Base-by-base conservation (phyloP, 2,329 filamentous ascomycete species). In the Arthrobotrys sinensis region DNA sequence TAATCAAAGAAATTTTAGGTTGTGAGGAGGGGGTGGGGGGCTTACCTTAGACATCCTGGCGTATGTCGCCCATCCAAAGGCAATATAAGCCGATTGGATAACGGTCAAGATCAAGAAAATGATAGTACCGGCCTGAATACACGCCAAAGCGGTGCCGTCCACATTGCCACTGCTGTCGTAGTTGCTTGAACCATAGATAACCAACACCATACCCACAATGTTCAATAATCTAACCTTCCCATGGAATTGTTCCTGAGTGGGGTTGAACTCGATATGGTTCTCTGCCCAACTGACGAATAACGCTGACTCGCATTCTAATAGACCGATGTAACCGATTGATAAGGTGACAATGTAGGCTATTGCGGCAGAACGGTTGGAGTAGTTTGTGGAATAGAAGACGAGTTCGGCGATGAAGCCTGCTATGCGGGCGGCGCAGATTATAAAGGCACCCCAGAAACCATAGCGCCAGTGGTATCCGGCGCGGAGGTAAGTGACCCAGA, bases 361-460 rank as follows among this genome's bases (percentile, higher is more conserved):
- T 1, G 32, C 68, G 43, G 76, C 76, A 6, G 21, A 32, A 24
- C 28, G 62, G 69, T 79, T 68, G 34, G 19, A 60, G 69, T 79
- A 79, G 40, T 50, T 34, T 14, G 69, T 52, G 19, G 45, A 34
- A 55, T 79, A 75, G 76, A 79, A 79, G 63, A 79, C 21, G 16
- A 79, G 76, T 53, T 75, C 69, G 57, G 76, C 65, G 75, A 79
- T 75, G 60, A 75, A 79, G 34, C 69, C 69, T 14, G 76, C 76
- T 11, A 79, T 21, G 19, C 76, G 76, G 40, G 64, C 34, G 36
- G 52, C 38, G 64, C 76, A 79, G 70, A 79, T 34, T 36, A 79
- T 64, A 50, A 70, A 69, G 65, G 76, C 76, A n/a, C 76, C 76
- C 63, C 65, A 79, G 76, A 79, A 79, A 12, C 76, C 76, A 62